Evolutionary conservation across 164 flowering plant genomes (phyloP), one percentile per base, ranked within the genome.

Genomic region (Warburgia ugandensis): DNA sequence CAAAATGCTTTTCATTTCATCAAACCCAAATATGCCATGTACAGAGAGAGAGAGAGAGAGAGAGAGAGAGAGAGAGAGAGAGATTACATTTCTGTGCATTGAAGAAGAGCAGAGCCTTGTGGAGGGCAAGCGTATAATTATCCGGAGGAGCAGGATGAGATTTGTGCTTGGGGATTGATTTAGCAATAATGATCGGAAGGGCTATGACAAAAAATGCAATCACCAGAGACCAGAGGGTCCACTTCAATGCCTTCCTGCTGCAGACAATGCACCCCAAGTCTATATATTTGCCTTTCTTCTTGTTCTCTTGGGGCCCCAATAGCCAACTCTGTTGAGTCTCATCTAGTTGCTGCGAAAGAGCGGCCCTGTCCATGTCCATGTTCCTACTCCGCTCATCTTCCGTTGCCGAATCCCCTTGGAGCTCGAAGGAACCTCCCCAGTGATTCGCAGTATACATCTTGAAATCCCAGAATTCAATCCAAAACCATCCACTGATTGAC

Each of bases 301-400:
- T 61, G n/a, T 48, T 42, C 28, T 43, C 45, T 29, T 60, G 63
- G 23, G 46, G 86, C 3, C 74, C 85, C 29, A 82, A 51, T 4
- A 84, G 55, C 94, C 96, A 87, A 53, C 90, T 82, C 58, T 80
- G 89, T 28, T 78, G 90, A 0, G 82, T 80, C 63, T 78, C 79
- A 48, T 80, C 90, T 11, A 83, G 60, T 1, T 61, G 57, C 7
- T 59, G 65, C 0, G 39, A 46, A 14, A 71, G 52, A 6, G 82
- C 70, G n/a, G 74, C 80, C 36, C 68, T 62, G 52, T 81, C 94
- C 66, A 72, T 61, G 0, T 77, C 80, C 58, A 29, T 53, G 55
- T 56, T 67, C 29, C 68, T 12, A 63, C 70, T 72, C 44, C 54
- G 45, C n/a, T 69, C 73, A 9, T 75, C 77, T 4, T 47, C 45